Evolutionary conservation across 2,329 filamentous ascomycete species (phyloP).

Genomic region (Diaporthe sp.): DNA sequence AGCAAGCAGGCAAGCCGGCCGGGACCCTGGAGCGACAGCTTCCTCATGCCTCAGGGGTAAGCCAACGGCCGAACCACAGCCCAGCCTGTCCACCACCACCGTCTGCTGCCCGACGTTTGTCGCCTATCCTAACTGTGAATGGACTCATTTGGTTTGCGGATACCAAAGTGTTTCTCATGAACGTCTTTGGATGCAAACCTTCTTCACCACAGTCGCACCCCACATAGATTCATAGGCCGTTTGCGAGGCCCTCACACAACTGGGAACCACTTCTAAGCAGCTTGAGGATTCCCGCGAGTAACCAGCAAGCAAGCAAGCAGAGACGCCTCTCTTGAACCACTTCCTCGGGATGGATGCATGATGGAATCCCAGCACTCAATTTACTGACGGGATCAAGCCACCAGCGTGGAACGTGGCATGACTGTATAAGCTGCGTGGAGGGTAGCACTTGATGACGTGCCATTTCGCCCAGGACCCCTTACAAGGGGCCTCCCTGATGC

Average conservation of each 20-base stretch:
- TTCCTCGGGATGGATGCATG: conserved; percentile 9
- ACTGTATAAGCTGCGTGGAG: conserved; percentile 18
- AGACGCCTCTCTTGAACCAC: not conserved
- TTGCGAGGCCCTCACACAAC: not conserved
- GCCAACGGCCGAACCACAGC: not conserved
- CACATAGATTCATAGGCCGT: not conserved
- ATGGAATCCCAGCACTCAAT: not conserved
- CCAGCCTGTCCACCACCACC: conserved; percentile 43
- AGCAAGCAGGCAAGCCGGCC: conserved; percentile 11
- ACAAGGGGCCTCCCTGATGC: conserved; percentile 17
- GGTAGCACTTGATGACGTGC: conserved; percentile 27
- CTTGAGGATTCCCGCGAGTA: not conserved
- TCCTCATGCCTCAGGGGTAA: conserved; percentile 30
- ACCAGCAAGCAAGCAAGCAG: not conserved
- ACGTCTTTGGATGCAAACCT: too few relatives aligned
- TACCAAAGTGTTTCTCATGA: too few relatives aligned
- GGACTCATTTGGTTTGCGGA: not conserved
- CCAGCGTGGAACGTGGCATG: conserved; percentile 25
- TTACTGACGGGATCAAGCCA: conserved; percentile 5
- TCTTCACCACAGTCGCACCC: not conserved
- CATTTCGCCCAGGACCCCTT: conserved; percentile 16
- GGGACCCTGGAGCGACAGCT: not conserved
- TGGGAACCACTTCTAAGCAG: too few relatives aligned
- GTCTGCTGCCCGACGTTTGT: not conserved
- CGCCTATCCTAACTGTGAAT: not conserved